A percentile compares a stretch with the other conserved stretches of the same genome.
Conservation (phyloP, 163 green algal genomes). For the Picocystis sp. region DNA sequence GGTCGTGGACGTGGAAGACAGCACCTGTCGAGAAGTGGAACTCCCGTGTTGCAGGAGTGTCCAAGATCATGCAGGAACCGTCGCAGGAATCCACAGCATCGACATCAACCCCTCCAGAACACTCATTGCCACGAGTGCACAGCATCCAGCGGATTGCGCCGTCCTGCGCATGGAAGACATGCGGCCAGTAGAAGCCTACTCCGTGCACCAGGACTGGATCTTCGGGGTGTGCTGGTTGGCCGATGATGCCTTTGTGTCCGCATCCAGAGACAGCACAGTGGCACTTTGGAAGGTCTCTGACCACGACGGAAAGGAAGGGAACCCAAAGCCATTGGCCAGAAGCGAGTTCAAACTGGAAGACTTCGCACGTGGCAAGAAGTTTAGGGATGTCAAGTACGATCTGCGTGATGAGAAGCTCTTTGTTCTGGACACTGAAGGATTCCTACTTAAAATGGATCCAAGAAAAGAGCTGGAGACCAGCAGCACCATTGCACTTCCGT, state of each 20-base stretch:
- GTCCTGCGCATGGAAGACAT: background rate
- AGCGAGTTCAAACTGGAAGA: background rate
- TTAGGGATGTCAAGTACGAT: too few relatives aligned
- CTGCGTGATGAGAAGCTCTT: background rate
- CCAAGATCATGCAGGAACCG: too few relatives aligned
- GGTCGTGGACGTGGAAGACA: too few relatives aligned
- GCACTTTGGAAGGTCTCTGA: background rate
- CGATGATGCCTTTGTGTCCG: background rate
- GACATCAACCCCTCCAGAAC: background rate
- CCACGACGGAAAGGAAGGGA: background rate
- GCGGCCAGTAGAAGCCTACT: background rate
- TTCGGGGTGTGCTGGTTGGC: background rate
- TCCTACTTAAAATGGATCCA: background rate
- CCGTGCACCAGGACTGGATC: background rate
- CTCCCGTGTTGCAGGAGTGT: too few relatives aligned
- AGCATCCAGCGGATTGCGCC: background rate
- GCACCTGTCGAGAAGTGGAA: too few relatives aligned
- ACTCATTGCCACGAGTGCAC: background rate
- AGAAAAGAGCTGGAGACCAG: background rate
- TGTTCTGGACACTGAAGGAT: background rate
- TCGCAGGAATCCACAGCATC: too few relatives aligned
- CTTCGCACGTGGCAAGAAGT: too few relatives aligned
- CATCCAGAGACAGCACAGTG: background rate
- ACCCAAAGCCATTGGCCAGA: background rate
- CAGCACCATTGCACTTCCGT: constrained; percentile 10